Base-by-base conservation (phyloP, 805 yeast species). In the Candida ficus region DNA sequence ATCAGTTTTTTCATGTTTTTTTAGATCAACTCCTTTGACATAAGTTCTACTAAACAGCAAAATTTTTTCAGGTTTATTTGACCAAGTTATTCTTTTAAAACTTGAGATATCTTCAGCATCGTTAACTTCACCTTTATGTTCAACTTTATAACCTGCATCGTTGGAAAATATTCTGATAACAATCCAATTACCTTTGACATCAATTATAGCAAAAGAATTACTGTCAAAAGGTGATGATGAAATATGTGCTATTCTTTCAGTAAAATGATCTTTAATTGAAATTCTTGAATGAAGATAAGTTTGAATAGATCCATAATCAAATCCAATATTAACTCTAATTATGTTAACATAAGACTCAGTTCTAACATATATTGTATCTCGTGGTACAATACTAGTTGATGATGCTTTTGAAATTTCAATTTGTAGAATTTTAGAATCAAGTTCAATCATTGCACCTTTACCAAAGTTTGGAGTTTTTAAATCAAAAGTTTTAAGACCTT, bases 81-180 rank as follows among this genome's bases (percentile, higher is more conserved):
- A 57, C 81, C 83, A 78, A 4, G 55, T 45, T 1, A 78, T 58
- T 42, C 65, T 65, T 44, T 73, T 78, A 70, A 81, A 79, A 25
- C 65, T 63, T 0, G 87, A 80, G 2, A 79, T 47, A 39, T 78
- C 85, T 2, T 61, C 62, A 0, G 72, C 66, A 44, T 76, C 76
- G 43, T 46, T 19, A 29, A 45, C 19, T 28, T 41, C 17, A 48
- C 64, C 46, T 52, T 45, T 23, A 14, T 31, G 29, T 20, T 33
- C 3, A 8, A 22, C 8, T 7, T 33, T 6, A 25, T 21, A 27
- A 3, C 25, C 29, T 7, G 13, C 7, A 9, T 11, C n/a, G 5
- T 14, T 17, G 2, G 28, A 19, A 11, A 16, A n/a, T 6, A 64
- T 43, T 13, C 52, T 48, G 53, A 71, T 71, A 2, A 71, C 32